Percentiles rank a stretch among this genome's conserved stretches.
These are phyloP conservation scores for Stephanocyclus meneghinianus DNA, from an alignment of 352 stramenopile genomes.

Conservation along the genomic window DNA sequence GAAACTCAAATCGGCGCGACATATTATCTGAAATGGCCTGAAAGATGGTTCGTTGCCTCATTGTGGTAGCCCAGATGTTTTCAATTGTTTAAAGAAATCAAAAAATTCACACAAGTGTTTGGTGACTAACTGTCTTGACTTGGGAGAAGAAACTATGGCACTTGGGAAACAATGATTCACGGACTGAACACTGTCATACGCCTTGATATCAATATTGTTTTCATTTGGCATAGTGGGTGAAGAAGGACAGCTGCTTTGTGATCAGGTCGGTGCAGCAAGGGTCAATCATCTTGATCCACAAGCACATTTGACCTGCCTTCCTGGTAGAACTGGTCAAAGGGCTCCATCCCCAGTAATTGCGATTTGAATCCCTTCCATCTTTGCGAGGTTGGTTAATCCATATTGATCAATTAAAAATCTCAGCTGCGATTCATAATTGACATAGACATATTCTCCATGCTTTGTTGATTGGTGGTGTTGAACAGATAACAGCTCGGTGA, in stretches of 20 bases:
- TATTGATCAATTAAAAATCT: neutral
- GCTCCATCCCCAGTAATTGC: slow-evolving; percentile 5
- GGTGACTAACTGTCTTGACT: neutral
- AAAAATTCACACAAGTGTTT: slow-evolving; percentile 12
- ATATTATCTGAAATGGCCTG: neutral
- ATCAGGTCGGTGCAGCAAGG: neutral
- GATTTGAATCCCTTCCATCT: neutral
- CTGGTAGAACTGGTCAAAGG: neutral
- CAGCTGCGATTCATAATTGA: slow-evolving; percentile 1
- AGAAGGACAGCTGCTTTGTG: slow-evolving; percentile 37
- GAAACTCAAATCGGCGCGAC: neutral
- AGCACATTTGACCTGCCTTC: neutral
- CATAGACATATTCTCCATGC: neutral
- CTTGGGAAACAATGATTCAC: neutral
- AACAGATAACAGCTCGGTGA: neutral
- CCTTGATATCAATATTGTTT: slow-evolving; percentile 13
- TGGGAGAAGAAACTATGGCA: neutral
- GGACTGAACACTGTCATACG: neutral
- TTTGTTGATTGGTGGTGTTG: neutral
- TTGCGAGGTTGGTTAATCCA: neutral
- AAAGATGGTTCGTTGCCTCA: neutral
- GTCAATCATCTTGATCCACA: slow-evolving; percentile 15
- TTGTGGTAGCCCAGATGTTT: neutral
- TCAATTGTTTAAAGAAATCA: neutral
- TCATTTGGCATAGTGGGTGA: slow-evolving; percentile 15